Base-by-base conservation (phyloP, 108 stramenopile species). In the Schizochytrium sp. region DNA sequence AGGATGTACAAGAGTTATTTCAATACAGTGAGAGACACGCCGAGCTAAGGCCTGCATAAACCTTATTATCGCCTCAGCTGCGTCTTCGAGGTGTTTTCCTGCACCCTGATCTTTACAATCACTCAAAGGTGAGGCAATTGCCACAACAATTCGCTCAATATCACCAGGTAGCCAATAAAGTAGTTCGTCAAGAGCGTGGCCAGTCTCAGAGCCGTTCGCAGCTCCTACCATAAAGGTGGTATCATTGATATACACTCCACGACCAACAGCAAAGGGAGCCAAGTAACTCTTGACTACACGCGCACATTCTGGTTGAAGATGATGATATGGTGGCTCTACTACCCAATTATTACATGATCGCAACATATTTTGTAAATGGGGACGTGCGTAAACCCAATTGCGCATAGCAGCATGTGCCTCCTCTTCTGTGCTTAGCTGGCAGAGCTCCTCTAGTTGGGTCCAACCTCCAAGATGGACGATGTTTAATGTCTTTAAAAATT, bases 381-480 rank as follows among this genome's bases (percentile, higher is more conserved):
- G 64, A 44, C 64, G 64, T 15, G 64, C 12, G 64, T 38, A 44
- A 28, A 69, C 42, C 64, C 64, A 69, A 44, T 44, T 44, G 7
- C 64, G 64, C 0, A 69, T 38, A 7, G 64, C 64, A 7, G 7
- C 64, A 7, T 44, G 64, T 0, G 64, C 44, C 28, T 69, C 19
- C 44, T 69, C 12, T 44, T 12, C 10, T 8, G 64, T 69, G 64
- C 64, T 38, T 7, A 69, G 28, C 1, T 1, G 40, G 64, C 12
- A 38, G 15, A 69, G 64, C 64, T 69, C 64, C 12, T 69, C 12
- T 44, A 38, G 44, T 7, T 38, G 64, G 0, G 44, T 69, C 64
- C 64, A 69, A 7, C 64, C 64, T 7, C 64, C 64, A 44, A 69
- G 64, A 69, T 69, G 64, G 12, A 69, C 42, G 0, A 69, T 44